A percentile compares a stretch with the other conserved stretches of the same genome.
These are phyloP conservation scores for Rhynchospora breviuscula DNA, from an alignment of 176 grass and related monocot genomes.

Conservation along the genomic window DNA sequence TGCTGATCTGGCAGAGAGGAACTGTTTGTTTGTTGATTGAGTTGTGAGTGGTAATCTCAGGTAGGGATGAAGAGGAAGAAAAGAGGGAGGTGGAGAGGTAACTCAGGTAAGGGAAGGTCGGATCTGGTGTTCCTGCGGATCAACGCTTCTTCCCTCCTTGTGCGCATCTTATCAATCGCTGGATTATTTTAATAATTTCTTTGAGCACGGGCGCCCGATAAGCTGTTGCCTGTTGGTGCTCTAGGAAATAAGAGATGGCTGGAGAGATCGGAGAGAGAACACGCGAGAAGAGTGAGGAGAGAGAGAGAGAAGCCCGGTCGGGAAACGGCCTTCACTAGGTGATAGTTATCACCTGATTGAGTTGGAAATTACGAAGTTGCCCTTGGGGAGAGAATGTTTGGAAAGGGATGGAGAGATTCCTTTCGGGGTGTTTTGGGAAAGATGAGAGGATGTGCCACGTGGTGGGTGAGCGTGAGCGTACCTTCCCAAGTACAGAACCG, in stretches of 20 bases:
- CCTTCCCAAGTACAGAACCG: background rate
- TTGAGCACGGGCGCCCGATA: background rate
- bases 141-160: conserved; percentile 32
- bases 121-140: conserved; percentile 29
- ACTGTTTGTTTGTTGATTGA: background rate
- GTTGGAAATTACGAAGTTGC: conserved; percentile 19
- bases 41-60: conserved; percentile 10
- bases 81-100: conserved; percentile 48
- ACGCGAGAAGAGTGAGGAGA: conserved; percentile 11
- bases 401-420: background rate
- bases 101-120: conserved; percentile 27
- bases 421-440: background rate
- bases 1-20: background rate
- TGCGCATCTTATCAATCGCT: conserved; percentile 50
- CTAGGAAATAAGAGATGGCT: background rate
- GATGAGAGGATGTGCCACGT: background rate
- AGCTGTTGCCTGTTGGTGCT: background rate
- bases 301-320: conserved; percentile 19
- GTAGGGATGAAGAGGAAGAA: conserved; percentile 98
- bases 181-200: background rate
- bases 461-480: background rate
- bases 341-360: conserved; percentile 6
- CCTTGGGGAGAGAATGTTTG: background rate
- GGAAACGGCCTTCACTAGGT: conserved; percentile 67
- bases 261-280: conserved; percentile 13